Conservation (phyloP, 345 rosid species). For the Citrus glauca region DNA sequence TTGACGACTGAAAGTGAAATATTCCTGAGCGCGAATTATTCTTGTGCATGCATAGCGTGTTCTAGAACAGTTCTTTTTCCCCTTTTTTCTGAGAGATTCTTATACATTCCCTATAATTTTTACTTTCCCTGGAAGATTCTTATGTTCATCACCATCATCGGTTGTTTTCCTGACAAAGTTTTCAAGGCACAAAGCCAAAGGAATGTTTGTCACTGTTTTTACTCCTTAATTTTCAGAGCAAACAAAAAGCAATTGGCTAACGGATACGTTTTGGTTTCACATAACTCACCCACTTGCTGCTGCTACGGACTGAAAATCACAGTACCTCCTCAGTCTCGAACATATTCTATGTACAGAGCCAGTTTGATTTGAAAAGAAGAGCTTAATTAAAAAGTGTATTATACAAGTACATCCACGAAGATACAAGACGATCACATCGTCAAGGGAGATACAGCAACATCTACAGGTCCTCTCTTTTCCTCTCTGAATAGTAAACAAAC, state of each 20-base stretch:
- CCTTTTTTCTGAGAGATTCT: neutral
- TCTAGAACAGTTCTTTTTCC: neutral
- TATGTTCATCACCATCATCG: neutral
- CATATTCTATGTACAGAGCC: too few relatives aligned
- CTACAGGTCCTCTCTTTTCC: conserved; percentile 13
- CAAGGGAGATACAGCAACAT: conserved; percentile 20
- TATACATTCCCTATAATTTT: neutral
- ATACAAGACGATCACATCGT: conserved; percentile 17
- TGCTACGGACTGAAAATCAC: neutral
- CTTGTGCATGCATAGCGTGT: neutral
- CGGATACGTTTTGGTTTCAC: too few relatives aligned
- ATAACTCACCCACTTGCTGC: neutral
- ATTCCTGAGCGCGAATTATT: neutral
- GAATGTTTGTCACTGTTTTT: neutral
- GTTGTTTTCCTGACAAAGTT: neutral
- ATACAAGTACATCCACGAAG: conserved; percentile 33
- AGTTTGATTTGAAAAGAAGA: neutral
- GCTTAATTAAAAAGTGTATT: conserved; percentile 21
- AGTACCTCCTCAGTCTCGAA: too few relatives aligned
- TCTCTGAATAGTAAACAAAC: conserved; percentile 33
- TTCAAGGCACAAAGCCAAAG: neutral
- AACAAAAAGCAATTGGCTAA: neutral
- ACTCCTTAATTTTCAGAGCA: neutral
- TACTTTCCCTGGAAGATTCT: conserved; percentile 2
- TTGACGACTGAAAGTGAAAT: neutral